phyloP scores from a whole-genome alignment of 768 basidiomycete genomes.

The Naematelia aurantialba region DNA sequence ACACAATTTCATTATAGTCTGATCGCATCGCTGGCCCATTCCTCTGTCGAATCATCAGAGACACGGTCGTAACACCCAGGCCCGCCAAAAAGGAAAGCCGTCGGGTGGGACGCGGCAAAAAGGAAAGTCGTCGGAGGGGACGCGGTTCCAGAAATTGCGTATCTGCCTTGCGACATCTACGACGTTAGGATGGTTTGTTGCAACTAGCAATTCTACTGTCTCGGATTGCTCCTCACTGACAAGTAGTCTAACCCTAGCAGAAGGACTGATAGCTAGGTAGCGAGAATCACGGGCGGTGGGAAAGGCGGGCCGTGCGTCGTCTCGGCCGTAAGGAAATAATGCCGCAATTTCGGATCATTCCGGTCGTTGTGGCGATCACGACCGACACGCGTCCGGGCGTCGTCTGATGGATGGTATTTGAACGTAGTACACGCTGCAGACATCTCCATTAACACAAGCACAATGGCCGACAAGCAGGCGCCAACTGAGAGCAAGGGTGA shows the following conservation, averaged over 20 bases:
- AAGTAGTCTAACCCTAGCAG: constrained; percentile 47
- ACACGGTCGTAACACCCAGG: too few relatives aligned
- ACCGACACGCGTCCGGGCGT: neutral
- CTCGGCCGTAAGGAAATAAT: too few relatives aligned
- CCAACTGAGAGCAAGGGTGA: neutral
- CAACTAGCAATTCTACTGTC: constrained; percentile 46
- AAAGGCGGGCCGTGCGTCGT: neutral
- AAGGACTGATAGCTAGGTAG: constrained; percentile 30
- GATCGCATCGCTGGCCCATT: too few relatives aligned
- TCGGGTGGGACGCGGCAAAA: too few relatives aligned
- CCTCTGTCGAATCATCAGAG: too few relatives aligned
- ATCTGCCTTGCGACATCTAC: constrained; percentile 16
- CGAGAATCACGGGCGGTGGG: neutral
- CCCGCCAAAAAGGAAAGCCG: too few relatives aligned
- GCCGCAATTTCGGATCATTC: neutral
- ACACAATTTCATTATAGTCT: too few relatives aligned
- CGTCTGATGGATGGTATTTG: too few relatives aligned
- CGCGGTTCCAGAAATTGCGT: constrained; percentile 44
- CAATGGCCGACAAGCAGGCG: neutral
- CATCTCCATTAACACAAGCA: too few relatives aligned
- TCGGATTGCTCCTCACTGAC: constrained; percentile 48
- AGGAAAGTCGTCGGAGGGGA: neutral
- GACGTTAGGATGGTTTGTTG: constrained; percentile 45
- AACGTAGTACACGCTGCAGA: too few relatives aligned
- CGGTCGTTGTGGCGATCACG: neutral